Evolutionary conservation across 83 land plant species (phyloP), one percentile per base, ranked within the genome.

Genomic region (Diphasiastrum complanatum): DNA sequence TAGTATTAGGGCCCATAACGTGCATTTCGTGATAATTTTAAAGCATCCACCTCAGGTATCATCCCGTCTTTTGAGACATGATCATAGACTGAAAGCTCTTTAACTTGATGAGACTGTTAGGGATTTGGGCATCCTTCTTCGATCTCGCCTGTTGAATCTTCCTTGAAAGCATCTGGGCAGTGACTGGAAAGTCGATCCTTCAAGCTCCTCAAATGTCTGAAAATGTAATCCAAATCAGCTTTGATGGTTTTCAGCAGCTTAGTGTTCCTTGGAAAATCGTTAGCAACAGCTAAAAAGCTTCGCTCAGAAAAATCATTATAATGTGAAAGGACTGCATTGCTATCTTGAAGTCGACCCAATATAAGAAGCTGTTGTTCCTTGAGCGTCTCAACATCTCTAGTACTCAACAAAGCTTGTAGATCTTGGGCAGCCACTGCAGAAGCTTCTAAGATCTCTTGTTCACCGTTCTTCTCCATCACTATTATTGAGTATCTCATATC

Each of bases 311-410:
- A 85, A 19, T 87, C 87, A 61, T 91, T 91, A 56, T 84, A 87
- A 66, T 91, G 97, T 0, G 90, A 76, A 16, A 91, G 47, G 24
- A 91, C 95, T 20, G 97, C 97, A 69, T 91, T 91, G 65, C 97
- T 91, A 37, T 91, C 97, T 58, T 87, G 95, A 63, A 91, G 66
- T 69, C 97, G 80, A 25, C 97, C 97, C 74, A 91, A 67, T 78
- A 54, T 66, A 56, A 72, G 75, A 23, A 66, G 71, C 34, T 72
- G 75, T 14, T 55, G 71, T 19, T 65, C 72, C 70, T 65, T 66
- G 2, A 72, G 65, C 19, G 36, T 51, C 10, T 65, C 63, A 5
- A 72, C 61, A 31, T 66, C 64, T 16, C 40, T n/a, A 41, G 43
- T 25, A 31, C 71, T 68, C 29, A 68, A 37, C 46, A 68, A 28